Percentiles rank a stretch among this genome's conserved stretches.
phyloP scores from a whole-genome alignment of 805 yeast species.

The Candida arabinofermentans region DNA sequence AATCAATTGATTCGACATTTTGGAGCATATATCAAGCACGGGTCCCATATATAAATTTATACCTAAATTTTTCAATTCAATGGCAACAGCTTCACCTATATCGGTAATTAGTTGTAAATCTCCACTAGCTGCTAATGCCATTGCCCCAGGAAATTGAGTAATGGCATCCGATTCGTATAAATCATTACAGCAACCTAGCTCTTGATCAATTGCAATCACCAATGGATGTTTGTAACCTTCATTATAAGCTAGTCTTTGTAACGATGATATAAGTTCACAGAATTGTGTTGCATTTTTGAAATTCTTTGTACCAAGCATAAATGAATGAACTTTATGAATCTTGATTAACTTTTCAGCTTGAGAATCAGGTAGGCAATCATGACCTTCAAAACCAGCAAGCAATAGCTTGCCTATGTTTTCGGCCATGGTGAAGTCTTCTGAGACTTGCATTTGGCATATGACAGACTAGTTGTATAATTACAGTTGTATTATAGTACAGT shows the following conservation, averaged over 20 bases:
- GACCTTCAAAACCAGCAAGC: constrained; percentile 58
- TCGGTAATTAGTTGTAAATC: constrained; percentile 45
- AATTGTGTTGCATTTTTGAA: constrained; percentile 46
- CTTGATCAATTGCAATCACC: constrained; percentile 57
- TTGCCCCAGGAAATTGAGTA: constrained; percentile 61
- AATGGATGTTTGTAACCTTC: constrained; percentile 50
- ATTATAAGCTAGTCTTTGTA: constrained; percentile 50
- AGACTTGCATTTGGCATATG: neutral
- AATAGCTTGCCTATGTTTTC: constrained; percentile 44
- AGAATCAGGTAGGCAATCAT: constrained; percentile 39
- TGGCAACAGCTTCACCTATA: constrained; percentile 50
- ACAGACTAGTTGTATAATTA: neutral
- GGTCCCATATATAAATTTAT: constrained; percentile 56
- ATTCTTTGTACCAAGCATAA: constrained; percentile 50
- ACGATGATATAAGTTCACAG: constrained; percentile 43
- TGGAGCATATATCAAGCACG: constrained; percentile 56
- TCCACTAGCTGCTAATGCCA: constrained; percentile 58
- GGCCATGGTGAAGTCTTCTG: neutral
- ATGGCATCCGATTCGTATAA: constrained; percentile 47
- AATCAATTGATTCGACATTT: constrained; percentile 50
- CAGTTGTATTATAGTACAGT: too few species aligned
- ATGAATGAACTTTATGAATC: constrained; percentile 46
- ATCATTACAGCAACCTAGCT: constrained; percentile 60
- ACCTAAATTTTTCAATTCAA: constrained; percentile 51
- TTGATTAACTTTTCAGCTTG: constrained; percentile 50